phyloP scores from a whole-genome alignment of 2,329 filamentous ascomycete genomes.

The Neurospora sp. region DNA sequence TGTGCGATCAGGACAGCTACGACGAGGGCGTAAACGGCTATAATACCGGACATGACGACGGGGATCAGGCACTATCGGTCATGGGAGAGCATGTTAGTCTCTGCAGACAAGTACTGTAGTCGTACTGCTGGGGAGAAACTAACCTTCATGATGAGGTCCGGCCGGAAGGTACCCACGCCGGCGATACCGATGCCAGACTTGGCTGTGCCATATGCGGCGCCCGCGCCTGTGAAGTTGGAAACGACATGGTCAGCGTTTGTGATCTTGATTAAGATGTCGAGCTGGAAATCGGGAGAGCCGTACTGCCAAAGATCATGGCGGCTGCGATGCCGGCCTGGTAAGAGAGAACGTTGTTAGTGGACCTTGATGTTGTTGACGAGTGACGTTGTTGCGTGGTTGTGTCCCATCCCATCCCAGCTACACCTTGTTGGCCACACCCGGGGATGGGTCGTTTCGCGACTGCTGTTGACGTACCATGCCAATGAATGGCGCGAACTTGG shows the following conservation, averaged over 20 bases:
- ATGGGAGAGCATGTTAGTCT: neutral
- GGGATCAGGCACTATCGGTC: conserved; percentile 62
- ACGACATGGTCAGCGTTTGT: conserved; percentile 10
- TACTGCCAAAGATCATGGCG: conserved; percentile 81
- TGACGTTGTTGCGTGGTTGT: neutral
- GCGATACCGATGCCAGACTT: conserved; percentile 85
- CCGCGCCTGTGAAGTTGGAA: conserved; percentile 36
- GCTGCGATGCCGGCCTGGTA: conserved; percentile 64
- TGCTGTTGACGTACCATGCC: conserved; percentile 59
- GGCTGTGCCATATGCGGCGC: conserved; percentile 78
- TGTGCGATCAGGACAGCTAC: conserved; percentile 92
- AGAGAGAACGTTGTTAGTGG: conserved; percentile 13
- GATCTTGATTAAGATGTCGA: conserved; percentile 4
- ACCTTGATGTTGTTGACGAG: neutral
- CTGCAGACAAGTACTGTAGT: neutral
- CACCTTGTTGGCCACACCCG: neutral
- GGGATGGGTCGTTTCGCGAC: neutral
- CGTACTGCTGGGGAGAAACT: neutral
- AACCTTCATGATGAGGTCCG: conserved; percentile 88
- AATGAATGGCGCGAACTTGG: conserved; percentile 80
- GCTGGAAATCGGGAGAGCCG: conserved; percentile 9
- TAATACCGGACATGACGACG: conserved; percentile 97
- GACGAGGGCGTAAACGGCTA: conserved; percentile 95
- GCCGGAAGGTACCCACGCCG: conserved; percentile 74
- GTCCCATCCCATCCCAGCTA: neutral